Percentiles rank a stretch among this genome's conserved stretches.
Conservation (phyloP, 163 green algal species). For the Scenedesmus sp. region DNA sequence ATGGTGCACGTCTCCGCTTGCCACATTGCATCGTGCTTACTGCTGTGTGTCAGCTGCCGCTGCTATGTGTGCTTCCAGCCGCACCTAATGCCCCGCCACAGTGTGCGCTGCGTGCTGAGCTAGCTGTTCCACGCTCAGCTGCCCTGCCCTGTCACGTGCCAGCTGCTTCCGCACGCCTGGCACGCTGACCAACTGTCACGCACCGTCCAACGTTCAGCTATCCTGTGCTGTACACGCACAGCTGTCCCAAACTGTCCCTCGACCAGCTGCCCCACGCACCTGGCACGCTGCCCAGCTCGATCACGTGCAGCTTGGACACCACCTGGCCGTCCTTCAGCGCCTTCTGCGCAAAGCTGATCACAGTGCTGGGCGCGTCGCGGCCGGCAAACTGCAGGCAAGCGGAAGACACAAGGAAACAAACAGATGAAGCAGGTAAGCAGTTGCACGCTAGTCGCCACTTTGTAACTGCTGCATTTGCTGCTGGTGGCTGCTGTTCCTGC, state of each 20-base stretch:
- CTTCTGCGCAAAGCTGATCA: conserved; percentile 99
- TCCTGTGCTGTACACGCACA: not conserved
- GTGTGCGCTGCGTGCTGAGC: too few relatives aligned
- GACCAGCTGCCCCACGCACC: conserved; percentile 56
- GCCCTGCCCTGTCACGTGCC: not conserved
- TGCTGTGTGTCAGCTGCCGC: not conserved
- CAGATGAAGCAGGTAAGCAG: not conserved
- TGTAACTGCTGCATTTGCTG: too few relatives aligned
- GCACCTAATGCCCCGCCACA: too few relatives aligned
- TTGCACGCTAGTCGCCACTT: not conserved
- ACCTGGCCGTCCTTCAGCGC: conserved; percentile 88
- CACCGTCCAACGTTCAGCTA: not conserved
- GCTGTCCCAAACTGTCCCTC: not conserved
- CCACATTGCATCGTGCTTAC: not conserved
- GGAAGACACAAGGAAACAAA: not conserved
- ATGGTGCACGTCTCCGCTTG: too few relatives aligned
- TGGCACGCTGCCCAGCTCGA: conserved; percentile 93
- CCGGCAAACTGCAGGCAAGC: conserved; percentile 66
- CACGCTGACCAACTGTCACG: not conserved
- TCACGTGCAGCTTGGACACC: conserved; percentile 98
- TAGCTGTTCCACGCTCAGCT: not conserved
- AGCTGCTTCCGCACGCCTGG: conserved; percentile 59
- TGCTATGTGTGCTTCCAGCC: too few relatives aligned
- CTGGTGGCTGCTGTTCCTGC: not conserved
- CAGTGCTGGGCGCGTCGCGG: conserved; percentile 70